Evolutionary conservation across 257 asterid genomes (phyloP).

Genomic region (Euphrasia confusa): DNA sequence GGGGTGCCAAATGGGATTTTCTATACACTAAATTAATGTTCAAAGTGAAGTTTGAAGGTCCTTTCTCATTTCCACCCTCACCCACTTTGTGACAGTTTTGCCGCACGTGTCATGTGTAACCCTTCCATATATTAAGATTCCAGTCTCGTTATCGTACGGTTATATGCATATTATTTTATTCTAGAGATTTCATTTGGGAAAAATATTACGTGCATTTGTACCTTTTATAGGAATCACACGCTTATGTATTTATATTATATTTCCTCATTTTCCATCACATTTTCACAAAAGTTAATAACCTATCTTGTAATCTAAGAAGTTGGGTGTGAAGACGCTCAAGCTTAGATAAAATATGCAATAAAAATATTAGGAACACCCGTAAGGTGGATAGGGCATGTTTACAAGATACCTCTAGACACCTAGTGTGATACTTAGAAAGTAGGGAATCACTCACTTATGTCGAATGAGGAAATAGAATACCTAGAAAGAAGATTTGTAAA

Average conservation of each 20-base stretch:
- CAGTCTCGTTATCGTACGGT: too few species aligned
- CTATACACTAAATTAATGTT: neutral
- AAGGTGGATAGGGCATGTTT: neutral
- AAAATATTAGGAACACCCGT: too few species aligned
- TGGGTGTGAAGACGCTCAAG: neutral
- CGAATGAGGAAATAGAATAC: neutral
- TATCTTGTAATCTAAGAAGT: neutral
- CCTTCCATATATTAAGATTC: neutral
- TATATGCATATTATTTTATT: neutral
- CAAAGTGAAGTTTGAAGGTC: neutral
- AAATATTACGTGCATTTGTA: neutral
- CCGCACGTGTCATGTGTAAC: neutral
- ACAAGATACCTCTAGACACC: neutral
- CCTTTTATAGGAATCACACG: neutral
- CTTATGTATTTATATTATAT: neutral
- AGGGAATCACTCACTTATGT: neutral
- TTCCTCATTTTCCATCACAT: neutral
- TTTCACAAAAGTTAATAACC: neutral
- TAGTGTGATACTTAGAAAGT: neutral
- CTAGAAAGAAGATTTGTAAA: neutral
- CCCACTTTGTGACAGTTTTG: constrained; percentile 7
- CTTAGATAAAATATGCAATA: neutral
- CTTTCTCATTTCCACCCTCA: neutral
- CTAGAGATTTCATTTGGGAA: neutral
- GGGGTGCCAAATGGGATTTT: neutral